Percentiles rank a stretch among this genome's conserved stretches.
Conservation (phyloP, 2,329 filamentous ascomycete species). For the Botryotinia convoluta region DNA sequence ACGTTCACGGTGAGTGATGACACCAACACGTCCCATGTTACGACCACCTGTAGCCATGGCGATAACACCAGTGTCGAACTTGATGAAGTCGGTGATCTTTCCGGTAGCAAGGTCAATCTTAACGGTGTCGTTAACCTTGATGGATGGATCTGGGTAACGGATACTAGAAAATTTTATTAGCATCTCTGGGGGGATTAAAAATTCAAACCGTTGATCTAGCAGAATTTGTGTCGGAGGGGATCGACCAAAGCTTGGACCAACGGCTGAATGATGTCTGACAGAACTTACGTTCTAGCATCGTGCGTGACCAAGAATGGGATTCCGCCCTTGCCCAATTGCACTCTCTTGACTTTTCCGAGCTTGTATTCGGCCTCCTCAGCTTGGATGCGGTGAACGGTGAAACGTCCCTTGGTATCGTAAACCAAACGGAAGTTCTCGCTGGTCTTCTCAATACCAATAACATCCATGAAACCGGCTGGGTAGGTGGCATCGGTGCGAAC, state of each 20-base stretch:
- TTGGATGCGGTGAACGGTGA: constrained; percentile 99
- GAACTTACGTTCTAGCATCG: constrained; percentile 99
- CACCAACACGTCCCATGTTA: constrained; percentile 99
- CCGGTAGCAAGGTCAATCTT: constrained; percentile 97
- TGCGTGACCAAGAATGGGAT: constrained; percentile 99
- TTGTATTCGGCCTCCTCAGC: constrained; percentile 99
- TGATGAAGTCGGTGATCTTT: constrained; percentile 98
- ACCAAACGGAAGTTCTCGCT: constrained; percentile 99
- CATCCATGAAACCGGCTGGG: constrained; percentile 99
- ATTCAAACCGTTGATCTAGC: constrained; percentile 40
- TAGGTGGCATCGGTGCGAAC: constrained; percentile 98
- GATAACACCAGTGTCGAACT: constrained; percentile 97
- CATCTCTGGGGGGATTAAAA: constrained; percentile 31
- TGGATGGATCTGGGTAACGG: constrained; percentile 95
- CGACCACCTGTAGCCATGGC: constrained; percentile 99
- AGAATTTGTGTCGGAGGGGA: constrained; percentile 36
- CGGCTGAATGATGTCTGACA: constrained; percentile 98
- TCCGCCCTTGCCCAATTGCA: constrained; percentile 98
- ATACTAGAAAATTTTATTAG: constrained; percentile 61
- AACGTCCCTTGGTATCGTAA: constrained; percentile 99
- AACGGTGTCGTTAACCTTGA: constrained; percentile 99
- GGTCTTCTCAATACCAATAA: constrained; percentile 99
- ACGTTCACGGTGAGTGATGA: constrained; percentile 99
- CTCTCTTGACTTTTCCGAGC: constrained; percentile 99
- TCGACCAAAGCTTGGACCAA: constrained; percentile 99